Evolutionary conservation across 345 rosid species (phyloP).

Genomic region (Brassica napus): Da-Ae NC_063435.1:15240501-15241000

Average conservation of each 20-base stretch:
- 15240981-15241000: constrained; percentile 27
- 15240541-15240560: background rate
- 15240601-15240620: constrained; percentile 91
- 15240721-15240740: background rate
- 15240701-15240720: background rate
- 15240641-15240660: constrained; percentile 71
- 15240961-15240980: constrained; percentile 7
- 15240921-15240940: background rate
- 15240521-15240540: constrained; percentile 38
- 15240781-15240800: constrained; percentile 64
- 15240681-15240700: constrained; percentile 90
- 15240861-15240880: background rate
- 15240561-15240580: constrained; percentile 1
- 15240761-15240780: background rate
- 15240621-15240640: constrained; percentile 87
- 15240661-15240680: constrained; percentile 79
- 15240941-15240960: constrained; percentile 13
- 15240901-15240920: background rate
- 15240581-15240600: constrained; percentile 58
- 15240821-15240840: constrained; percentile 91
- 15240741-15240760: background rate
- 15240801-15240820: constrained; percentile 84
- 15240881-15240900: background rate
- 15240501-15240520: constrained; percentile 92
- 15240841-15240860: constrained; percentile 89